Evolutionary conservation across 306 rosid genomes (phyloP).

Genomic region (Elaeagnus macrophylla): DNA sequence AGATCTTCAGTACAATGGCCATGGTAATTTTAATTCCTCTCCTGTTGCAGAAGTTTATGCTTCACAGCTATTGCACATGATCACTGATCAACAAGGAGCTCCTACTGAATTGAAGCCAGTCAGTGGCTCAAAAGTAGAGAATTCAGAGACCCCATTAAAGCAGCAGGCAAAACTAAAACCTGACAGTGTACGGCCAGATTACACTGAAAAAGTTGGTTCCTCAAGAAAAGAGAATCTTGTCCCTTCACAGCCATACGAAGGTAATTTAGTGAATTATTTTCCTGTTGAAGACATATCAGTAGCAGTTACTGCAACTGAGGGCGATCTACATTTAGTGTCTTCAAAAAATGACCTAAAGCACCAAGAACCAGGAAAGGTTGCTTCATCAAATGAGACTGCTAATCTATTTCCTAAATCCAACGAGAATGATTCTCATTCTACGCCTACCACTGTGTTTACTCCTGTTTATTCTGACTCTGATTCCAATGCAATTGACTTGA

Average conservation of each 20-base stretch:
- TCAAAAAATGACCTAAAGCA: conserved; percentile 42
- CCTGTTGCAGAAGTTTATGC: conserved; percentile 32
- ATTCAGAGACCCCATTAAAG: conserved; percentile 29
- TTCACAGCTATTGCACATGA: conserved; percentile 34
- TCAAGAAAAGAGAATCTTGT: conserved; percentile 26
- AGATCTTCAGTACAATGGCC: conserved; percentile 28
- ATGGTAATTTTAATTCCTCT: conserved; percentile 29
- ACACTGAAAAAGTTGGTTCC: conserved; percentile 26
- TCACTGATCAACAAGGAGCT: conserved; percentile 36
- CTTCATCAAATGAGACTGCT: conserved; percentile 32
- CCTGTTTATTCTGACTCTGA: conserved; percentile 39
- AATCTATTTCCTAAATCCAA: conserved; percentile 35
- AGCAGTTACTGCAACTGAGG: conserved; percentile 30
- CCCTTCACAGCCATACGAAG: conserved; percentile 27
- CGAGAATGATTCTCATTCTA: conserved; percentile 36
- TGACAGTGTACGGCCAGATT: conserved; percentile 40
- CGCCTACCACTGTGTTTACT: conserved; percentile 36
- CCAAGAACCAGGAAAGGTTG: conserved; percentile 39
- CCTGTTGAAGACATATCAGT: conserved; percentile 34
- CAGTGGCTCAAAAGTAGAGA: conserved; percentile 29
- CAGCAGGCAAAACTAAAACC: conserved; percentile 32
- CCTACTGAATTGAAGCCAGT: conserved; percentile 27
- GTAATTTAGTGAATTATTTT: conserved; percentile 15
- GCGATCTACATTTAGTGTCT: conserved; percentile 22
- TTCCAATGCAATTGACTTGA: conserved; percentile 52